Evolutionary conservation across 73 alveolate species (phyloP), one percentile per base, ranked within the genome.

Genomic region (Symbiodinium natans): DNA sequence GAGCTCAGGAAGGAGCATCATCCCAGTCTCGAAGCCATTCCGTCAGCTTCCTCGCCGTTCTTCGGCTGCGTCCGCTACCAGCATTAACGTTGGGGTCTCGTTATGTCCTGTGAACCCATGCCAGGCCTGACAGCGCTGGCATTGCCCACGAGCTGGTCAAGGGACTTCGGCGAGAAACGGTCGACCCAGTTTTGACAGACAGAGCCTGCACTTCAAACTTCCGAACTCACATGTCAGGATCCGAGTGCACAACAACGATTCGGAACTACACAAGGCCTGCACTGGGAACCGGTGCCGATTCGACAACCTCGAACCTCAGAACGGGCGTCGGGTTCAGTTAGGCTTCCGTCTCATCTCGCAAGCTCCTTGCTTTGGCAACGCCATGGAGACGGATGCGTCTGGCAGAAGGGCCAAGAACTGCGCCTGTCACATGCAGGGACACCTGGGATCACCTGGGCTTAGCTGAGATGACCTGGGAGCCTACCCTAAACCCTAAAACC

Each of bases 1-100:
- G 46, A 74, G 17, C 36, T 83, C 54, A 36, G 56, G 31, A 19
- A 42, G 77, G 56, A 68, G 29, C 99, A 82, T 99, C 99, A 56
- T 99, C 99, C 99, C 99, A 99, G 98, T 99, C 99, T 83, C 99
- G 99, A 82, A 99, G 99, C 99, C 99, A 99, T 48, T 99, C 99
- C 29, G 99, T 82, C 92, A 99, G 99, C 93, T 99, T 94, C 93
- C 98, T 99, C 23, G 42, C 85, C 6, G 43, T 11, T 6, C 59
- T 68, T 8, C 82, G 15, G 82, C 82, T 68, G 82, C 82, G 82
- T 8, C 82, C 11, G 82, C 38, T 68, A 29, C 82, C 31, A 6
- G 82, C n/a, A n/a, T n/a, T n/a, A n/a, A n/a, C n/a, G n/a, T n/a
- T n/a, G n/a, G n/a, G n/a, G n/a, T n/a, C n/a, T n/a, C n/a, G n/a